A percentile compares a stretch with the other conserved stretches of the same genome.
Evolutionary conservation across 306 rosid species (phyloP).

Genomic region (Casuarina glauca): DNA sequence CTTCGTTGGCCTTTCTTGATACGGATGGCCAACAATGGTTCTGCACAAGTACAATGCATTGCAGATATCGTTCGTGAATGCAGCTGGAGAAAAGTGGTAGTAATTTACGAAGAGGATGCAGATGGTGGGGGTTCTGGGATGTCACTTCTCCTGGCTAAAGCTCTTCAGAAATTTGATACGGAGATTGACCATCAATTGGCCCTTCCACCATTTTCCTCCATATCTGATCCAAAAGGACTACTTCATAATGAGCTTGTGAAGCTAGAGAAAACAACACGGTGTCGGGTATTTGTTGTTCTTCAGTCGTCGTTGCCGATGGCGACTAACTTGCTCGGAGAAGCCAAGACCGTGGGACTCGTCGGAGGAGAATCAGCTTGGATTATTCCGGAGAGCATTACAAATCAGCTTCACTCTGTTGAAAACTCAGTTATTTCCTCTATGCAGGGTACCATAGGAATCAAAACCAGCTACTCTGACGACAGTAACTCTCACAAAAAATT

Average conservation of each 20-base stretch:
- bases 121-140: conserved; percentile 18
- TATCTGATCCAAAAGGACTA: conserved; percentile 12
- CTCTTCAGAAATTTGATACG: conserved; percentile 19
- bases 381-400: conserved; percentile 25
- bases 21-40: conserved; percentile 23
- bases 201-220: conserved; percentile 1
- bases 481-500: neutral
- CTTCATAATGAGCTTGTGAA: conserved; percentile 18
- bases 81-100: conserved; percentile 26
- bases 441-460: conserved; percentile 74
- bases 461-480: conserved; percentile 33
- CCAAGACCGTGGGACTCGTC: conserved; percentile 31
- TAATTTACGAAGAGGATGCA: conserved; percentile 28
- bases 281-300: conserved; percentile 36
- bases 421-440: conserved; percentile 46
- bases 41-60: conserved; percentile 21
- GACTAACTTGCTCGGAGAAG: conserved; percentile 30
- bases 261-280: conserved; percentile 6
- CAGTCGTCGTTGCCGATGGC: conserved; percentile 29
- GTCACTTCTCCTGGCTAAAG: conserved; percentile 26
- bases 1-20: conserved; percentile 36
- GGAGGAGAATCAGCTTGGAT: conserved; percentile 39
- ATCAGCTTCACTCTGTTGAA: conserved; percentile 41
- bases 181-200: conserved; percentile 34
- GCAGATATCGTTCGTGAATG: conserved; percentile 25